A percentile compares a stretch with the other conserved stretches of the same genome.
Evolutionary conservation across 1,139 yeast genomes (phyloP).

Genomic region (Debaryomyces psychrophilus): DNA sequence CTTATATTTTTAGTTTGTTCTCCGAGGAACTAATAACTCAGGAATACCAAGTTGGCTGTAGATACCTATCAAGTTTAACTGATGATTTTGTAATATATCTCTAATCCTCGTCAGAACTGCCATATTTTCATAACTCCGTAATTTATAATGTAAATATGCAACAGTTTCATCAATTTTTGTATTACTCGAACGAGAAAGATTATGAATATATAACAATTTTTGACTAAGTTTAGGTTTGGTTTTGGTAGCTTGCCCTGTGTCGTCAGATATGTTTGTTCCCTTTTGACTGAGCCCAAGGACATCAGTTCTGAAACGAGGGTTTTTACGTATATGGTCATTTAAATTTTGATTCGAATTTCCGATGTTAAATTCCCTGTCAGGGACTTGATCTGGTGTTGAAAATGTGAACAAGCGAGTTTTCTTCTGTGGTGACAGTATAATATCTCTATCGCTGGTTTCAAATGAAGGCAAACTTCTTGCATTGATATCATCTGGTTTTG

Average conservation of each 20-base stretch:
- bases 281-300: not conserved
- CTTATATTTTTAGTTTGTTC: constrained; percentile 6
- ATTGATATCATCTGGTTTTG: not conserved
- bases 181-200: constrained; percentile 22
- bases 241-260: not conserved
- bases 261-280: not conserved
- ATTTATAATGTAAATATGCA: constrained; percentile 26
- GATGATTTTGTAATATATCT: constrained; percentile 10
- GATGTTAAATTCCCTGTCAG: not conserved
- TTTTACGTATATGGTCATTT: not conserved
- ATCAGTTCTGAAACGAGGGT: not conserved
- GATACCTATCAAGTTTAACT: constrained; percentile 7
- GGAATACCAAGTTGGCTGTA: constrained; percentile 11
- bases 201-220: constrained; percentile 19
- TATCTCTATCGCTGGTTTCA: not conserved
- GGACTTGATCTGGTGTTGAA: not conserved
- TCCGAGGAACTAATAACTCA: constrained; percentile 11
- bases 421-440: not conserved
- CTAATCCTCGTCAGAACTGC: constrained; percentile 12
- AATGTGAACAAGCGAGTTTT: not conserved
- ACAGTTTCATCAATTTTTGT: constrained; percentile 23
- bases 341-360: not conserved
- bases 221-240: constrained; percentile 6
- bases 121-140: constrained; percentile 13
- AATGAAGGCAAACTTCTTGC: not conserved